These are phyloP conservation scores for Pichia exigua DNA, from an alignment of 805 yeast genomes.

Conservation along the genomic window DNA sequence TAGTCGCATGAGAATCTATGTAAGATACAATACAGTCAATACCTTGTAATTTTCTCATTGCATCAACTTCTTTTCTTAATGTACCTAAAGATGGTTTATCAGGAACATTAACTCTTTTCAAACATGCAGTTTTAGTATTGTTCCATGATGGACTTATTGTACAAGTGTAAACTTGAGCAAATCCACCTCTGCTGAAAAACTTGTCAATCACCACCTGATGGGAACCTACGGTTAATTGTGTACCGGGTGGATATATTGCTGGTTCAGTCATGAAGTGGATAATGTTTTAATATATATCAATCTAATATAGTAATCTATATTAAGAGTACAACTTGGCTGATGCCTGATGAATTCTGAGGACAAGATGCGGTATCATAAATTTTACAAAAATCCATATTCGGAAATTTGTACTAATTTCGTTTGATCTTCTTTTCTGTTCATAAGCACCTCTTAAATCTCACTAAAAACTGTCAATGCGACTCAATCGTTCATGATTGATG, in stretches of 20 bases:
- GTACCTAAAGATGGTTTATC: constrained; percentile 60
- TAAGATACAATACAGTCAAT: constrained; percentile 58
- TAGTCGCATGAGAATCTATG: constrained; percentile 70
- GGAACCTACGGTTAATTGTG: constrained; percentile 41
- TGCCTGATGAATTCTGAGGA: background rate
- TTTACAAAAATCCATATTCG: background rate
- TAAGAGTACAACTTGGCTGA: background rate
- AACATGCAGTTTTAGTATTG: constrained; percentile 46
- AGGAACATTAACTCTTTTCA: constrained; percentile 67
- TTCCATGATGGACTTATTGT: constrained; percentile 37
- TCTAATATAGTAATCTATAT: background rate
- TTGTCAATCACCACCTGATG: constrained; percentile 38
- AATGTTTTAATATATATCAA: background rate
- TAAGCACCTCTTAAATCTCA: too few species aligned
- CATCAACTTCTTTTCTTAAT: constrained; percentile 69
- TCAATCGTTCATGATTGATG: too few species aligned
- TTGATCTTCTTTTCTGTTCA: too few species aligned
- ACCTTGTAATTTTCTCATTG: constrained; percentile 56
- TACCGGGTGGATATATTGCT: constrained; percentile 31
- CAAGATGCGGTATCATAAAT: background rate
- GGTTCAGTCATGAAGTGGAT: constrained; percentile 6
- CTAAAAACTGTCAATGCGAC: too few species aligned
- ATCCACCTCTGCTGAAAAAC: constrained; percentile 50
- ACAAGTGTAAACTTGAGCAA: constrained; percentile 72
- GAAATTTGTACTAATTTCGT: too few species aligned